Base-by-base conservation (phyloP, 208 protist species). In the Trypanosoma avium region DNA sequence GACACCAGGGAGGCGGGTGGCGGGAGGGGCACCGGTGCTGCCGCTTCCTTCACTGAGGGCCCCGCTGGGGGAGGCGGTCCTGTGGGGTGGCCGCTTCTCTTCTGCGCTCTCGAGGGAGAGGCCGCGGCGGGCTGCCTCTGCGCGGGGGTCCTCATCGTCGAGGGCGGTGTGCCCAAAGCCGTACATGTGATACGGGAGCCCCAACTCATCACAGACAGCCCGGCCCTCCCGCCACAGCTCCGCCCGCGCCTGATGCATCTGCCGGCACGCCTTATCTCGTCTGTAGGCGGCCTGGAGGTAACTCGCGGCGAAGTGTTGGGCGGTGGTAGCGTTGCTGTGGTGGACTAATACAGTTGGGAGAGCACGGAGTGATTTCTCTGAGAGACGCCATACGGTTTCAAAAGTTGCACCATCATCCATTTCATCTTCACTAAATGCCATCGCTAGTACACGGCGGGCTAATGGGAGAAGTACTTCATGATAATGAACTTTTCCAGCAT, bases 241-340 rank as follows among this genome's bases (percentile, higher is more conserved):
- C 6, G 82, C 81, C 32, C 77, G 75, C 29, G 58, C 35, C 4
- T 85, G 48, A 55, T 81, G 83, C 54, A 70, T 58, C 77, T 70
- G 59, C 26, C 86, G 84, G 60, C 77, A 76, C 15, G 85, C 84
- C 12, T 79, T 75, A 47, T 92, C 73, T 27, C 92, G 79, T 47
- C 90, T 76, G 80, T 87, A 95, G 38, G 86, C 87, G 12, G 92
- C 92, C 60, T 93, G 88, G 10, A 93, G 47, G 59, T 94, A 90
- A 30, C 78, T 74, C 12, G 80, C 88, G 7, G 92, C 92, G 71
- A 90, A 95, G 57, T 92, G 66, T 56, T 95, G 80, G 2, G 82
- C 89, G 8, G 79, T 76, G 4, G 89, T 94, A 33, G 75, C 67
- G 15, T 57, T n/a, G 30, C 38, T 38, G 27, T 70, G 30, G 30